Conservation (phyloP, 2,329 filamentous ascomycete species). For the Hypoxylon sp. region DNA sequence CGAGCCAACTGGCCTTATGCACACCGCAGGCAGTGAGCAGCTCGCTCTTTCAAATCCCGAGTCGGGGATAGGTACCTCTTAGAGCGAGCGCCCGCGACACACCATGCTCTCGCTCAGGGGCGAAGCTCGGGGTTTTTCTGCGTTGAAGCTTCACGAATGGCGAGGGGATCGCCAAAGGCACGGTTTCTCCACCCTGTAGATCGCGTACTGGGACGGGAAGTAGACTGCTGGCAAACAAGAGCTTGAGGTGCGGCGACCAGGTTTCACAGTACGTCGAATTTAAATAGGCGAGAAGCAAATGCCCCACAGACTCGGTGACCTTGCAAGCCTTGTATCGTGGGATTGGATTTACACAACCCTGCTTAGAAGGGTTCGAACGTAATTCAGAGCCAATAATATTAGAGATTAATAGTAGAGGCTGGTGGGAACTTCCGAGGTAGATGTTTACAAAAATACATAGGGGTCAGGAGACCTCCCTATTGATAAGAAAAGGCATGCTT, state of each 20-base stretch:
- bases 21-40: slow-evolving; percentile 54
- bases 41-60: slow-evolving; percentile 51
- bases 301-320: slow-evolving; percentile 38
- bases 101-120: slow-evolving; percentile 53
- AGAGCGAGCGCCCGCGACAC: slow-evolving; percentile 54
- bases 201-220: slow-evolving; percentile 53
- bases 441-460: too few relatives aligned
- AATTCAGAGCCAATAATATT: neutral
- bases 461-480: too few relatives aligned
- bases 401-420: too few relatives aligned
- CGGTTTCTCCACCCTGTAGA: slow-evolving; percentile 47
- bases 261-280: slow-evolving; percentile 47
- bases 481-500: too few relatives aligned
- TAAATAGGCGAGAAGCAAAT: slow-evolving; percentile 53
- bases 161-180: slow-evolving; percentile 57
- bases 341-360: neutral
- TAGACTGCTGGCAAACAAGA: slow-evolving; percentile 46
- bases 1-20: slow-evolving; percentile 53
- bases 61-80: too few relatives aligned
- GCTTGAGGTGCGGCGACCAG: slow-evolving; percentile 42
- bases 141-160: slow-evolving; percentile 57
- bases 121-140: slow-evolving; percentile 49
- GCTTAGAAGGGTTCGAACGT: slow-evolving; percentile 6
- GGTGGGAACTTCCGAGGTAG: too few relatives aligned
- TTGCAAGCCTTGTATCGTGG: slow-evolving; percentile 35